phyloP scores from a whole-genome alignment of 306 rosid genomes.

The Arachis stenosperma region DNA sequence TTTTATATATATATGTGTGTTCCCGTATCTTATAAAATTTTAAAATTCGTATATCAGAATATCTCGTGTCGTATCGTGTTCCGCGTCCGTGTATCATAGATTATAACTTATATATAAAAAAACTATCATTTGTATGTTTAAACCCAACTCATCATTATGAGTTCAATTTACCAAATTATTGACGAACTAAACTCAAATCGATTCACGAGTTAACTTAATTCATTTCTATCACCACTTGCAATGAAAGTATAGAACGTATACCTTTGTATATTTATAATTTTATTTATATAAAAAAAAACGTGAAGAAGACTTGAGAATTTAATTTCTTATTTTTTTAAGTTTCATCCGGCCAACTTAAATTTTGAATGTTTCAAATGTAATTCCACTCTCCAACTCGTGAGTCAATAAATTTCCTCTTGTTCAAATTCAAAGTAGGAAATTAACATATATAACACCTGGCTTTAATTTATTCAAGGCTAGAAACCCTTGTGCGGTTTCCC shows the following conservation, averaged over 20 bases:
- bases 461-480: constrained; percentile 21
- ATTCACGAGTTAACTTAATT: too few relatives aligned
- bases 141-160: too few relatives aligned
- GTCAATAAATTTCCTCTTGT: constrained; percentile 36
- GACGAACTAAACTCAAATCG: too few relatives aligned
- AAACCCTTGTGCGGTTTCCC: constrained; percentile 32
- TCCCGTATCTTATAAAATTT: too few relatives aligned
- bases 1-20: too few relatives aligned
- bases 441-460: constrained; percentile 4
- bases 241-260: constrained; percentile 38
- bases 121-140: too few relatives aligned
- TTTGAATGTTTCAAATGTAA: constrained; percentile 42
- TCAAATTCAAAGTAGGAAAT: constrained; percentile 40
- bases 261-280: constrained; percentile 3
- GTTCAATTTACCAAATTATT: too few relatives aligned
- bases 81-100: too few relatives aligned
- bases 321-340: background rate
- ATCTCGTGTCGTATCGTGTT: too few relatives aligned
- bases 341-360: constrained; percentile 15
- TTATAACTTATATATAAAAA: too few relatives aligned
- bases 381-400: background rate
- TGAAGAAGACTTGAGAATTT: constrained; percentile 34
- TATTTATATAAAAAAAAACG: background rate
- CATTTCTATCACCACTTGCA: background rate
- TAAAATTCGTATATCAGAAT: too few relatives aligned